These are phyloP conservation scores for Bertia moriformis DNA, from an alignment of 2,329 filamentous ascomycete species.

Conservation along the genomic window DNA sequence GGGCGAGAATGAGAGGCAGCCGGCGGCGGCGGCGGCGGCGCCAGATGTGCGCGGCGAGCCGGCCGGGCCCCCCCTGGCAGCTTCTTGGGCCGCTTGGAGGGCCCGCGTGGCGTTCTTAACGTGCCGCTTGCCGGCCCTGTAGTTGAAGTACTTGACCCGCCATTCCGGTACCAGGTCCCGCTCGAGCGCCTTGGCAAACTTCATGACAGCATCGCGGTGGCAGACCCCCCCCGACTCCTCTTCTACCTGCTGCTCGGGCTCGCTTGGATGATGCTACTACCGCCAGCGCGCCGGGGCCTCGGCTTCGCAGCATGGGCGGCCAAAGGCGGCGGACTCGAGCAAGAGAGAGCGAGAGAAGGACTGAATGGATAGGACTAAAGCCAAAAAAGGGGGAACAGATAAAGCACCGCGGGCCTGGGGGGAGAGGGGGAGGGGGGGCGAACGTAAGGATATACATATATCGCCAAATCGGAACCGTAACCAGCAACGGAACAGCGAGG, in stretches of 20 bases:
- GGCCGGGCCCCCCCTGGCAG: constrained; percentile 13
- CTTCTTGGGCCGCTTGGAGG: constrained; percentile 44
- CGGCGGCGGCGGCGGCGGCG: constrained; percentile 15
- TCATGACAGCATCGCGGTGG: constrained; percentile 40
- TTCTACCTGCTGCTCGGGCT: not conserved
- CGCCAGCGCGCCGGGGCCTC: too few species aligned
- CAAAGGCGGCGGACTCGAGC: too few species aligned
- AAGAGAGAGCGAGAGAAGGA: too few species aligned
- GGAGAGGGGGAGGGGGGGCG: too few species aligned
- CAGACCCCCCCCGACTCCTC: not conserved
- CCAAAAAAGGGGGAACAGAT: too few species aligned
- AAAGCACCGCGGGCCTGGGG: too few species aligned
- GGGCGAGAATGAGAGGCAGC: constrained; percentile 5
- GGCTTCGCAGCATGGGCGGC: too few species aligned
- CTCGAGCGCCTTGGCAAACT: constrained; percentile 67
- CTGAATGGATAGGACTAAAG: too few species aligned
- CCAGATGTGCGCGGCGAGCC: constrained; percentile 14
- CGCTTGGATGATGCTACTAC: not conserved
- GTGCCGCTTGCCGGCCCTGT: constrained; percentile 90
- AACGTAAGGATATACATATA: too few species aligned
- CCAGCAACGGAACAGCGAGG: too few species aligned
- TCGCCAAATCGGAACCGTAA: too few species aligned
- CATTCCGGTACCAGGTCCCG: constrained; percentile 86
- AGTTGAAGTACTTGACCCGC: constrained; percentile 85
- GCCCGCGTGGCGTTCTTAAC: constrained; percentile 70